Base-by-base conservation (phyloP, 2,329 filamentous ascomycete genomes). In the Fusarium denticulatum region DNA sequence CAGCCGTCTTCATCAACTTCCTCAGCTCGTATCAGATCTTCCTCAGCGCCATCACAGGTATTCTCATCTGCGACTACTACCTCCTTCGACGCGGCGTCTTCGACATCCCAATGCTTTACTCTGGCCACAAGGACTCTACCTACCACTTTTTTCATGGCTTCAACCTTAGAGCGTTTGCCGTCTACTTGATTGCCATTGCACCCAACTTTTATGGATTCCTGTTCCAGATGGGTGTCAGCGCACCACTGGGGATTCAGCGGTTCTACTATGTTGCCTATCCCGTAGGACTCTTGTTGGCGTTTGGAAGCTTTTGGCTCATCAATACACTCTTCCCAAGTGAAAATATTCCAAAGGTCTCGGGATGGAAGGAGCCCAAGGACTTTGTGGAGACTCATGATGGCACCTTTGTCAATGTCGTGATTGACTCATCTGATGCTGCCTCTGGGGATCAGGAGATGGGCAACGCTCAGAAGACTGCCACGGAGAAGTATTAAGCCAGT, bases 161-260 rank as follows among this genome's bases (percentile, higher is more conserved):
- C 0, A 66, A 66, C 6, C 42, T 26, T 0, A 57, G 64, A 9
- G 64, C 64, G 0, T 66, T 66, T 16, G n/a, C n/a, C 0, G 60
- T 66, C 24, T 66, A 66, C 4, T 8, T 66, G 1, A 66, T 66
- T 11, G 64, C 61, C 1, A 20, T 66, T 34, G 49, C 64, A 22
- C 64, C 64, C 2, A 66, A 66, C n/a, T 66, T 66, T 26, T 66
- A 66, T 8, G 64, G 64, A 28, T 66, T 66, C 6, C 64, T 66
- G 1, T 65, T 5, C 7, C 64, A 66, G 14, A 66, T 66, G 60
- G 64, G 64, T 24, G 64, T 66, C 3, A 4, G 10, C 0, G 64
- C 64, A 9, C 64, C 64, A 0, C 6, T 66, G 2, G 64, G 60
- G 0, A 59, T 66, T 7, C 60, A 66, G 13, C 39, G 64, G 9